Evolutionary conservation across 352 stramenopile genomes (phyloP), one percentile per base, ranked within the genome.

Genomic region (Phytopythium delawarense): DNA sequence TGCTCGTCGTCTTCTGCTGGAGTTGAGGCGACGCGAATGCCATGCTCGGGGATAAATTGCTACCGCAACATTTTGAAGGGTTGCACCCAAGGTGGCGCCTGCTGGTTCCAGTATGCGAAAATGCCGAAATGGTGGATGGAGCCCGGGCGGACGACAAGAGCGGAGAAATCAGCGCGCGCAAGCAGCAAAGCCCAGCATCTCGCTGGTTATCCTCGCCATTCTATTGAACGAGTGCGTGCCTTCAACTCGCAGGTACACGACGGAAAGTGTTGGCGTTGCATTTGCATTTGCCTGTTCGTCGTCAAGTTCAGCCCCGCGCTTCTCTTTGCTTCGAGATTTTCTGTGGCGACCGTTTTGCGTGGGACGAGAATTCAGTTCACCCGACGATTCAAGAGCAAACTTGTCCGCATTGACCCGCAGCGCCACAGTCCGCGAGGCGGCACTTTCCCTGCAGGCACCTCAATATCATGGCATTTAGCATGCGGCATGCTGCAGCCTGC

Each of bases 81-180:
- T 45, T n/a, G 40, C 40, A 45, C 40, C 40, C 40, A 45, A 40
- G 35, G 35, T 40, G 35, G 35, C 12, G 35, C 35, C 35, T 40
- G 35, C 35, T 40, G 12, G 8, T 40, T 40, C 35, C 39, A 23
- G 42, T 25, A 48, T 48, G 42, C 21, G 45, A 51, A 51, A 28
- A 51, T 4, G 12, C 1, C 2, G 4, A 32, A 32, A 32, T 51
- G 45, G 21, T 51, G 45, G 45, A 51, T 51, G 45, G 21, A n/a
- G n/a, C 2, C 40, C 40, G 40, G 8, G 40, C 2, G 42, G 39
- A 45, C 39, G 13, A n/a, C 39, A n/a, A 15, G 39, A 13, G 39
- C 18, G 39, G 20, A 54, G 50, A 42, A 57, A 57, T 45, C 51
- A 57, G 30, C 51, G 32, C 51, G 51, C 51, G 51, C 32, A 57